Conservation (phyloP, 345 rosid species). For the Lumnitzera racemosa region DNA sequence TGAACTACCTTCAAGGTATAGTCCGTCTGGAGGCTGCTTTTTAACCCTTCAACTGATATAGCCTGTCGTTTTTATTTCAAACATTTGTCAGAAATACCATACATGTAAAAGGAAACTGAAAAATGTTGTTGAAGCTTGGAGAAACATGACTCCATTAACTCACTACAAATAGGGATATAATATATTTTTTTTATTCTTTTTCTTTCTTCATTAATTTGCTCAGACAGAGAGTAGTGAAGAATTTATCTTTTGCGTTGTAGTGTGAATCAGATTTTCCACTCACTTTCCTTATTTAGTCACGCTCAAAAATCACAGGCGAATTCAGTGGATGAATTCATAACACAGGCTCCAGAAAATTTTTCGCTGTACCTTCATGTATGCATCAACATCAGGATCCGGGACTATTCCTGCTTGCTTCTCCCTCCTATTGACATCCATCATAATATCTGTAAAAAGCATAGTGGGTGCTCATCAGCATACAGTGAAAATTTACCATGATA, state of each 20-base stretch:
- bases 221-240: no score
- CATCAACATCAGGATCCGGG: slow-evolving; percentile 16
- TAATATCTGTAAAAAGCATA: slow-evolving; percentile 6
- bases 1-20: slow-evolving; percentile 14
- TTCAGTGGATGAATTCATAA: no score
- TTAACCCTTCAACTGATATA: slow-evolving; percentile 8
- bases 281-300: no score
- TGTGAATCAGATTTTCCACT: no score
- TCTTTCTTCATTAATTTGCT: no score
- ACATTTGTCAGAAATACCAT: not conserved
- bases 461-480: not conserved
- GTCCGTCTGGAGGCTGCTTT: slow-evolving; percentile 11
- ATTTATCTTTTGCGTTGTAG: no score
- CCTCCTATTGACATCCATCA: slow-evolving; percentile 14
- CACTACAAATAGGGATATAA: no score
- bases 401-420: slow-evolving; percentile 18
- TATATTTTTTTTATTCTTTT: no score
- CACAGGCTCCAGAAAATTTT: not conserved
- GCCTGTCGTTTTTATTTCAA: slow-evolving; percentile 8
- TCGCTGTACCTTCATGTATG: slow-evolving; percentile 14
- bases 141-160: no score
- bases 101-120: not conserved
- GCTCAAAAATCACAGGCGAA: no score
- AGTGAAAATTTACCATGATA: no score
- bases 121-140: not conserved